A percentile compares a stretch with the other conserved stretches of the same genome.
Evolutionary conservation across 306 rosid genomes (phyloP).

Genomic region (Quercus rubra): DNA sequence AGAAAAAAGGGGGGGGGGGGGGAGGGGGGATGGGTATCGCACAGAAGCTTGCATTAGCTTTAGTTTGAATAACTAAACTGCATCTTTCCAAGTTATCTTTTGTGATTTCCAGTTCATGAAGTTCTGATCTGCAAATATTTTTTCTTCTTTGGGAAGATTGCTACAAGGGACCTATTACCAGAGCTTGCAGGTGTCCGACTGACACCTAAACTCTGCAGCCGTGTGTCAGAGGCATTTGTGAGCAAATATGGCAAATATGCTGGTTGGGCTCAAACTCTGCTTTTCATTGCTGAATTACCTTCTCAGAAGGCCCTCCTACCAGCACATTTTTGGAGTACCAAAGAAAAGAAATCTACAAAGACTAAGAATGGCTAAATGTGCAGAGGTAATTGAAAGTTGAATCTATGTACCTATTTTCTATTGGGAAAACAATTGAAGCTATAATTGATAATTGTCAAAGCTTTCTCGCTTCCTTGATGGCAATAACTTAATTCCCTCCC

Average conservation of each 20-base stretch:
- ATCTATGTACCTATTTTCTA: not conserved
- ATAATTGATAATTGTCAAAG: constrained; percentile 1
- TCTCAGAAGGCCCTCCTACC: constrained; percentile 66
- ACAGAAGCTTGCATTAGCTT: not conserved
- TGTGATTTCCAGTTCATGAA: not conserved
- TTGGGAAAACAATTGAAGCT: not conserved
- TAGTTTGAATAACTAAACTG: not conserved
- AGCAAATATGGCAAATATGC: constrained; percentile 84
- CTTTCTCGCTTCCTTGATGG: constrained; percentile 5
- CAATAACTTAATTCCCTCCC: not conserved
- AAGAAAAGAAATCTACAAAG: constrained; percentile 38
- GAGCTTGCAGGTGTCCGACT: constrained; percentile 90
- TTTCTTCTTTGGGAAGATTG: constrained; percentile 60
- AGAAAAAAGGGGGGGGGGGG: not conserved
- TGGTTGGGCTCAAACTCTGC: constrained; percentile 96
- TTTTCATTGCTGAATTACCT: constrained; percentile 90
- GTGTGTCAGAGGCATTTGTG: constrained; percentile 88
- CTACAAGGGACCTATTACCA: constrained; percentile 73
- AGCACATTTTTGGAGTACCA: constrained; percentile 37
- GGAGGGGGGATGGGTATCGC: not conserved
- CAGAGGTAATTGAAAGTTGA: constrained; percentile 27
- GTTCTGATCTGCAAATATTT: constrained; percentile 17
- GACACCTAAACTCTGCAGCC: constrained; percentile 68
- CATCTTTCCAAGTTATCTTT: not conserved
- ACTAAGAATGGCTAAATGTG: constrained; percentile 22